Evolutionary conservation across 78 protist species (phyloP).

Genomic region (Bodo saltans): DNA sequence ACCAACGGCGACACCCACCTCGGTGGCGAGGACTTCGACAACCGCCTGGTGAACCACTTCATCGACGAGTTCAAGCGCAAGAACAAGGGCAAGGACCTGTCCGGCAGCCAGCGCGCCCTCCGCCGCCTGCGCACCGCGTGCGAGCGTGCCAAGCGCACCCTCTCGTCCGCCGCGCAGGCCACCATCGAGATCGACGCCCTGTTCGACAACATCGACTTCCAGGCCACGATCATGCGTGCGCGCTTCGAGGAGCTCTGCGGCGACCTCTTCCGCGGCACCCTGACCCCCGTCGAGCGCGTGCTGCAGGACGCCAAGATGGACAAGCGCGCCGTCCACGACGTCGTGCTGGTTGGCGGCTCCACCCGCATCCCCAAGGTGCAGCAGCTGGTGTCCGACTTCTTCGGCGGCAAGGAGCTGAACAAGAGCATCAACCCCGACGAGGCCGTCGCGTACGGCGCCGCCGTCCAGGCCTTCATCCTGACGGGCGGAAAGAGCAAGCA

Average conservation of each 20-base stretch:
- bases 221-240: neutral
- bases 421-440: conserved; percentile 65
- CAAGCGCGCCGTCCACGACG: conserved; percentile 29
- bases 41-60: conserved; percentile 53
- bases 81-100: conserved; percentile 69
- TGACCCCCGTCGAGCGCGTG: neutral
- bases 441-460: conserved; percentile 99
- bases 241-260: neutral
- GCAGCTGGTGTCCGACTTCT: conserved; percentile 28
- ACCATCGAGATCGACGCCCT: conserved; percentile 53
- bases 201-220: neutral
- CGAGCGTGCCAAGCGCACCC: conserved; percentile 91
- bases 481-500: conserved; percentile 62
- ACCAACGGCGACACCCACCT: conserved; percentile 87
- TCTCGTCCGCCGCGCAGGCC: conserved; percentile 88
- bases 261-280: neutral
- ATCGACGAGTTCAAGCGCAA: conserved; percentile 63
- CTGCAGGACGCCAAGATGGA: conserved; percentile 45
- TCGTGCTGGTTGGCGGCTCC: conserved; percentile 65
- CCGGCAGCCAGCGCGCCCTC: conserved; percentile 67
- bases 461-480: conserved; percentile 98
- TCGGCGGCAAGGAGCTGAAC: conserved; percentile 41
- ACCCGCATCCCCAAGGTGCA: conserved; percentile 62
- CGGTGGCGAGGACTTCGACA: conserved; percentile 86
- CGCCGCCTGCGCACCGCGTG: conserved; percentile 83